Evolutionary conservation across 208 protist genomes (phyloP).

Genomic region (Leptomonas pyrrhocoris): DNA sequence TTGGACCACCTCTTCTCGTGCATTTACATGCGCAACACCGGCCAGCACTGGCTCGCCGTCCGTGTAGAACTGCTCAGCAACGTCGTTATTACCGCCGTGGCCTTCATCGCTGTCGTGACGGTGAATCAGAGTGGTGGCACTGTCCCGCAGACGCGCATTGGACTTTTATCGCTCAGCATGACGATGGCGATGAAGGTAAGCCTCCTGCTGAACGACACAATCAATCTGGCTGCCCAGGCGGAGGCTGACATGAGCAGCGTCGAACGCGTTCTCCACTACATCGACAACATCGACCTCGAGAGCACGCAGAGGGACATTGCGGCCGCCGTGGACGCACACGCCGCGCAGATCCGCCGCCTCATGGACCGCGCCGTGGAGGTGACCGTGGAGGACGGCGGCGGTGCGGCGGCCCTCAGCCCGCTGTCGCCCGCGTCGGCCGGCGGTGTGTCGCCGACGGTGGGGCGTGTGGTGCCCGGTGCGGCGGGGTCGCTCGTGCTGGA

Average conservation of each 20-base stretch:
- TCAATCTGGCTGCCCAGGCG: conserved; percentile 30
- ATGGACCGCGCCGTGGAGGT: neutral
- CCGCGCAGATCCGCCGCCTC: conserved; percentile 2
- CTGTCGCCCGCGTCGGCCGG: neutral
- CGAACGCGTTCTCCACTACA: conserved; percentile 67
- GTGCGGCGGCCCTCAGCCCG: neutral
- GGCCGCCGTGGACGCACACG: conserved; percentile 10
- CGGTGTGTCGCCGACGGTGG: too few relatives aligned
- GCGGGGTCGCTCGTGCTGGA: conserved; percentile 60
- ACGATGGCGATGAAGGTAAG: conserved; percentile 55
- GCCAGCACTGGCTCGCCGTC: conserved; percentile 85
- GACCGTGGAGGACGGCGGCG: neutral
- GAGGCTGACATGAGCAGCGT: conserved; percentile 78
- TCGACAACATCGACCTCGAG: conserved; percentile 46
- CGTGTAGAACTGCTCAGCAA: conserved; percentile 85
- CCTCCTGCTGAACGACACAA: conserved; percentile 33
- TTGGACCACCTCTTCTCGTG: conserved; percentile 46
- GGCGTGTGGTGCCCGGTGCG: too few relatives aligned
- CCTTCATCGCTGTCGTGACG: conserved; percentile 24
- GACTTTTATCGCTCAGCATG: conserved; percentile 64
- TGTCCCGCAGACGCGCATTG: conserved; percentile 15
- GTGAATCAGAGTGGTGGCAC: conserved; percentile 10
- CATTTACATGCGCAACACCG: conserved; percentile 37
- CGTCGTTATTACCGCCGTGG: conserved; percentile 24
- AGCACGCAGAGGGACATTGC: conserved; percentile 26